A percentile compares a stretch with the other conserved stretches of the same genome.
phyloP scores from a whole-genome alignment of 75 land plant genomes.

The Selaginella moellendorffii region DNA sequence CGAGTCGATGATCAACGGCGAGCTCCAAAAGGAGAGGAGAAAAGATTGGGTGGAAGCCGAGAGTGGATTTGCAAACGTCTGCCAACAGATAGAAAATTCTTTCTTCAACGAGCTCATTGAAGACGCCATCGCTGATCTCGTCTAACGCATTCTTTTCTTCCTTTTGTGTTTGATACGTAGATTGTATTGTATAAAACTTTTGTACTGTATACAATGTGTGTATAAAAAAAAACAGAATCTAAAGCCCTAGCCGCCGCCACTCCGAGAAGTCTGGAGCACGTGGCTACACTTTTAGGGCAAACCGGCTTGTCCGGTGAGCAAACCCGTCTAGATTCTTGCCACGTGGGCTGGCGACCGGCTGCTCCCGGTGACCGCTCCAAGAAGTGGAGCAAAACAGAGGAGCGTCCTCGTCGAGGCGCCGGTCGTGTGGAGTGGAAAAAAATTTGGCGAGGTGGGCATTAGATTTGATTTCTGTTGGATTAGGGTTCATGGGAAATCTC shows the following conservation, averaged over 20 bases:
- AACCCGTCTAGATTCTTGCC: neutral
- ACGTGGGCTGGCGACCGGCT: neutral
- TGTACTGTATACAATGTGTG: neutral
- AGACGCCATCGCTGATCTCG: neutral
- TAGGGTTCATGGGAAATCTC: too few species aligned
- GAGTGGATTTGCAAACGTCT: neutral
- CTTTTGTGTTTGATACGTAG: too few species aligned
- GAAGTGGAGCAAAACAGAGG: neutral
- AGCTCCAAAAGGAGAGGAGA: neutral
- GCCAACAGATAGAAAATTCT: neutral
- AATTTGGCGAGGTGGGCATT: too few species aligned
- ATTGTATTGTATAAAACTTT: neutral
- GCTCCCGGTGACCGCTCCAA: neutral
- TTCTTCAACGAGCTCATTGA: neutral
- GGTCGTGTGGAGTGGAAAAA: too few species aligned
- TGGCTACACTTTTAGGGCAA: neutral
- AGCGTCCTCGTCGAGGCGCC: too few species aligned
- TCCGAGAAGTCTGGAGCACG: neutral
- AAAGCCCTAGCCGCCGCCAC: neutral
- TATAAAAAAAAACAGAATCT: neutral
- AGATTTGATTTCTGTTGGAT: too few species aligned
- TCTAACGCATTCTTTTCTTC: too few species aligned
- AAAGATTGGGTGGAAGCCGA: neutral
- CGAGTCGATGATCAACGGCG: neutral
- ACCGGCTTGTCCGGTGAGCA: neutral